Conservation (phyloP, 352 stramenopile species). For the Phytophthora pistaciae region DNA sequence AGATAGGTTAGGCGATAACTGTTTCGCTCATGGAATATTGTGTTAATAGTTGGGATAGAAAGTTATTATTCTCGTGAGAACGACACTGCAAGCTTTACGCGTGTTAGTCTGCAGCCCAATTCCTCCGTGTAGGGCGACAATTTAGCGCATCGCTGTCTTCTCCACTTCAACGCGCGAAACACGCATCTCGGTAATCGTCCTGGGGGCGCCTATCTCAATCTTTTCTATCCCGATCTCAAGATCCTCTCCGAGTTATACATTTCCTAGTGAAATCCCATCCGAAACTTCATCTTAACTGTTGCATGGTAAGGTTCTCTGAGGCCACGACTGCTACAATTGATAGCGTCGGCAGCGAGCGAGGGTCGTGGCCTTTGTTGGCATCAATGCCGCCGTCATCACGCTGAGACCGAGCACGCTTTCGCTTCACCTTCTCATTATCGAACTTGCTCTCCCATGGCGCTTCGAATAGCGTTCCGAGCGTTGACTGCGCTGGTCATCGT, state of each 20-base stretch:
- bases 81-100: background rate
- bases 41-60: too few species aligned
- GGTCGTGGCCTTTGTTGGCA: background rate
- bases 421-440: conserved; percentile 4
- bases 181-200: conserved; percentile 30
- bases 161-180: conserved; percentile 2
- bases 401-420: conserved; percentile 17
- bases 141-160: background rate
- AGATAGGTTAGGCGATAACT: background rate
- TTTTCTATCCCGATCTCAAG: conserved; percentile 28
- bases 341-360: conserved; percentile 5
- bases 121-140: background rate
- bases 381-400: conserved; percentile 5
- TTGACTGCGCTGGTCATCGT: conserved; percentile 1
- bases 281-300: conserved; percentile 4
- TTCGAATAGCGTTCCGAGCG: background rate
- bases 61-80: too few species aligned
- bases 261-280: conserved; percentile 18
- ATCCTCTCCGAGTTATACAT: conserved; percentile 11
- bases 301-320: conserved; percentile 9
- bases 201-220: conserved; percentile 23
- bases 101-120: background rate
- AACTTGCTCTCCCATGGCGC: conserved; percentile 4
- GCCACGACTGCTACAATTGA: conserved; percentile 19
- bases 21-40: background rate